phyloP scores from a whole-genome alignment of 163 green algal genomes.

The Scenedesmus sp. region DNA sequence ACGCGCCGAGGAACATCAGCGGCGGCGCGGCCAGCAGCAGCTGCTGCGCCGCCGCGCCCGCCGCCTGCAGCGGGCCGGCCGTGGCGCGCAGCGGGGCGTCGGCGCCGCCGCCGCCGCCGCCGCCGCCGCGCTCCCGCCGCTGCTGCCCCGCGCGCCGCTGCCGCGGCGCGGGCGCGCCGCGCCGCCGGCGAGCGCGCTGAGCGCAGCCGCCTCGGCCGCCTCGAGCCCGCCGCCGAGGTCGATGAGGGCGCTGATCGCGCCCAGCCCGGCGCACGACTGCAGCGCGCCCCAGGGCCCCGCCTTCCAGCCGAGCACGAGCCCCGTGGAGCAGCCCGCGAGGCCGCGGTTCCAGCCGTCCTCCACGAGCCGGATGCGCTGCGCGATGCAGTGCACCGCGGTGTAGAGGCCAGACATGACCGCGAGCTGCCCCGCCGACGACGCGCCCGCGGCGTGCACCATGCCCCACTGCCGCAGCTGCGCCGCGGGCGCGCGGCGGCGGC shows the following conservation, averaged over 20 bases:
- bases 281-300: conserved; percentile 24
- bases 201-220: conserved; percentile 10
- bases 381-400: conserved; percentile 48
- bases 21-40: conserved; percentile 2
- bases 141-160: not conserved
- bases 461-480: too few species aligned
- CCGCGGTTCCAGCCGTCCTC: conserved; percentile 52
- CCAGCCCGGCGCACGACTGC: conserved; percentile 49
- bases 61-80: not conserved
- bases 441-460: conserved; percentile 29
- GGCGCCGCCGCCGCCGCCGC: not conserved
- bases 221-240: conserved; percentile 42
- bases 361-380: conserved; percentile 30
- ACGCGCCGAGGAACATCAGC: conserved; percentile 25
- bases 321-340: conserved; percentile 45
- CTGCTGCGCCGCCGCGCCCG: not conserved
- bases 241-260: conserved; percentile 34
- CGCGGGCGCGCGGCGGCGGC: too few species aligned
- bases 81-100: too few species aligned
- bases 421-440: conserved; percentile 15
- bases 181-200: not conserved
- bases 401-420: conserved; percentile 45
- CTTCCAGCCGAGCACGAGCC: conserved; percentile 43
- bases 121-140: not conserved
- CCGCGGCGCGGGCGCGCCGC: not conserved